Conservation (phyloP, 257 asterid species). For the Eustoma russellianum region DNA sequence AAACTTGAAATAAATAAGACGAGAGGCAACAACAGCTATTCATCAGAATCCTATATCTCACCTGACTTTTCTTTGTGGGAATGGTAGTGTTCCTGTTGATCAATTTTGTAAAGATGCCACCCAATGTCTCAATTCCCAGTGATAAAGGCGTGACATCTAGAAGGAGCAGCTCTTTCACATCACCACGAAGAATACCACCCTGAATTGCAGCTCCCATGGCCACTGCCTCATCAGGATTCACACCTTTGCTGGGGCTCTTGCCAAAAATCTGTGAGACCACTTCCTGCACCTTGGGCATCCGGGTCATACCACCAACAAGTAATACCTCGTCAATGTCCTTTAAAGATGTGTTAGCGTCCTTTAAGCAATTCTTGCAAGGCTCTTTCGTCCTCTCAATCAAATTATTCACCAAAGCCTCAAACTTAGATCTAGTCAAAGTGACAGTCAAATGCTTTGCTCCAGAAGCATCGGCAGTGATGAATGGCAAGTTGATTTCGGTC, state of each 20-base stretch:
- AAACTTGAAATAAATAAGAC: no score
- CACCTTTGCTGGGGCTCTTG: slow-evolving; percentile 75
- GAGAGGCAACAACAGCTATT: no score
- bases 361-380: slow-evolving; percentile 69
- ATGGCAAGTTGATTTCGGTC: slow-evolving; percentile 68
- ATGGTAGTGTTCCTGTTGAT: slow-evolving; percentile 72
- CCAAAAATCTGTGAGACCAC: slow-evolving; percentile 61
- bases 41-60: slow-evolving; percentile 7
- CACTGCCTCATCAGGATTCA: slow-evolving; percentile 82
- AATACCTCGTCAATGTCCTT: slow-evolving; percentile 71
- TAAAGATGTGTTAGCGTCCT: slow-evolving; percentile 58
- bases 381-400: slow-evolving; percentile 55
- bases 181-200: slow-evolving; percentile 85
- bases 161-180: slow-evolving; percentile 71
- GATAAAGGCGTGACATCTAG: slow-evolving; percentile 79
- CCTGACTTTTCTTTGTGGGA: slow-evolving; percentile 76
- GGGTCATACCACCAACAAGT: slow-evolving; percentile 84
- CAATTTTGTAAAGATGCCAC: slow-evolving; percentile 69
- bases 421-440: slow-evolving; percentile 62
- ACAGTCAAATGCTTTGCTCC: slow-evolving; percentile 76
- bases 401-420: slow-evolving; percentile 51
- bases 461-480: slow-evolving; percentile 69
- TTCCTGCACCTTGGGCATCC: slow-evolving; percentile 81
- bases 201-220: slow-evolving; percentile 88
- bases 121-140: slow-evolving; percentile 72